Percentiles rank a stretch among this genome's conserved stretches.
These are phyloP conservation scores for Rhizoctonia solani DNA, from an alignment of 1,284 basidiomycete species.

Conservation along the genomic window DNA sequence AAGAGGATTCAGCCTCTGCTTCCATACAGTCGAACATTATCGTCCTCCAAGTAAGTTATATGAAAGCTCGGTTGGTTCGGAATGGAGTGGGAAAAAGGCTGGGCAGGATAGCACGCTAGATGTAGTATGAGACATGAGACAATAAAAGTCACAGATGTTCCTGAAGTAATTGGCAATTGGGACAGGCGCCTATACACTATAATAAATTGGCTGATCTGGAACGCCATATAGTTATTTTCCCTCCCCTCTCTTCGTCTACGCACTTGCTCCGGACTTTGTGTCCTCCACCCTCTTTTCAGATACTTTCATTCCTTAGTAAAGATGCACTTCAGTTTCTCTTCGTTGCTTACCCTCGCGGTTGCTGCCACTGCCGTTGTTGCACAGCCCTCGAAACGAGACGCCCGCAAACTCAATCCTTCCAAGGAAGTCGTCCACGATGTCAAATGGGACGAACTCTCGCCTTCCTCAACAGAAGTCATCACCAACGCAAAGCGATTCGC, in stretches of 20 bases:
- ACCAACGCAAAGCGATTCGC: conserved; percentile 22
- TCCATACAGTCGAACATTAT: no score
- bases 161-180: neutral
- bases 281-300: neutral
- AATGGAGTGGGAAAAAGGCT: no score
- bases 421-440: neutral
- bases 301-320: neutral
- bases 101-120: no score
- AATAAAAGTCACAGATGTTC: neutral
- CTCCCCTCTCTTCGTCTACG: neutral
- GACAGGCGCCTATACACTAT: neutral
- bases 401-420: neutral
- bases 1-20: no score
- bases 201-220: neutral
- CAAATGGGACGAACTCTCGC: neutral
- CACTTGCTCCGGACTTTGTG: neutral
- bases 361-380: neutral
- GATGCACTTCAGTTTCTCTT: neutral
- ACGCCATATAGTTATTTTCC: neutral
- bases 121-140: neutral
- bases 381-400: neutral
- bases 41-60: no score
- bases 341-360: neutral
- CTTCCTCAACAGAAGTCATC: neutral
- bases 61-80: no score